phyloP scores from a whole-genome alignment of 2,329 filamentous ascomycete genomes.

The Emmonsia crescens region DNA sequence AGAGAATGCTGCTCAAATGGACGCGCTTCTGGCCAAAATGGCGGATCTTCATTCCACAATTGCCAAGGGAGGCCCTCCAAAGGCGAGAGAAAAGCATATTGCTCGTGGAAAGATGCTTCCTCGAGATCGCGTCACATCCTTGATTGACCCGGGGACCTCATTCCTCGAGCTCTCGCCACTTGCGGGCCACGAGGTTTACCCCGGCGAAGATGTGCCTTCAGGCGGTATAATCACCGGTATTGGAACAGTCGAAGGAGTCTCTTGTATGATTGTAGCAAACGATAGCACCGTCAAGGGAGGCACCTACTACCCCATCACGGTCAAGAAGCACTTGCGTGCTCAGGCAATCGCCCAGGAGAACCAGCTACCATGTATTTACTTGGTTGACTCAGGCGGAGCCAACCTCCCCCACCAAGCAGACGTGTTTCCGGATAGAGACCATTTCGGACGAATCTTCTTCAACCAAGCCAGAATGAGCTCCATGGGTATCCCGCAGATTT shows the following conservation, averaged over 20 bases:
- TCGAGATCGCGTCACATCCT: constrained; percentile 71
- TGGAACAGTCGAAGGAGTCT: constrained; percentile 79
- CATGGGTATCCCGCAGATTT: constrained; percentile 80
- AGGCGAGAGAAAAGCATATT: constrained; percentile 78
- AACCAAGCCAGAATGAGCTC: constrained; percentile 93
- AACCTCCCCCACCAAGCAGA: constrained; percentile 92
- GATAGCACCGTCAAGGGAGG: constrained; percentile 96
- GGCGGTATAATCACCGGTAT: constrained; percentile 90
- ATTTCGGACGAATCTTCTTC: constrained; percentile 96
- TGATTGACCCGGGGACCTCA: constrained; percentile 79
- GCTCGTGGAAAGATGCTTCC: constrained; percentile 89
- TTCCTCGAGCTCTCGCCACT: constrained; percentile 93
- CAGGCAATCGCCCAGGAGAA: constrained; percentile 89
- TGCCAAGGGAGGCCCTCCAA: constrained; percentile 65
- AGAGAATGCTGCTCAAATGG: constrained; percentile 72
- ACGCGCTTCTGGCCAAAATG: constrained; percentile 57
- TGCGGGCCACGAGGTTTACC: constrained; percentile 76
- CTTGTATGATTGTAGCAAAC: constrained; percentile 88
- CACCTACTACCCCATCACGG: constrained; percentile 92
- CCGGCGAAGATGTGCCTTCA: constrained; percentile 74
- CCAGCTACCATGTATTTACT: constrained; percentile 72
- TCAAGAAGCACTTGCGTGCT: constrained; percentile 92
- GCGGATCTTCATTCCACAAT: constrained; percentile 59
- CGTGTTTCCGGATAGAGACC: constrained; percentile 88
- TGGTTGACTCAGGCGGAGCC: constrained; percentile 90